Evolutionary conservation across 2,329 filamentous ascomycete species (phyloP), one percentile per base, ranked within the genome.

Genomic region (Trichoderma atroviride): DNA sequence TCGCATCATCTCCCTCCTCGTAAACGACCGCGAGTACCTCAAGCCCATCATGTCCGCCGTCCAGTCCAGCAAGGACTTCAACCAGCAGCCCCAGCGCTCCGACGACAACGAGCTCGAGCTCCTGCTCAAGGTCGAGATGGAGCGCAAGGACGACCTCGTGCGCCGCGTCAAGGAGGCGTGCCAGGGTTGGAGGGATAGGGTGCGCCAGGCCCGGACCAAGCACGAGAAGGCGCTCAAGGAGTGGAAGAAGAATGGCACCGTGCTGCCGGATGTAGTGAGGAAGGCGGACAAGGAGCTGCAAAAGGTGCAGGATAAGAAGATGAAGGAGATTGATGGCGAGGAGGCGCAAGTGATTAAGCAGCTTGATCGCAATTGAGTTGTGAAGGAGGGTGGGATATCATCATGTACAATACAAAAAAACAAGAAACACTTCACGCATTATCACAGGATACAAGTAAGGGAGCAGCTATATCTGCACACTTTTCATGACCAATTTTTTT

Each of bases 91-190:
- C 58, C 87, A 88, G 82, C 81, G 81, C 24, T 82, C 82, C 75
- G 81, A 84, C 57, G 86, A 88, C 76, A 88, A 88, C 78, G 85
- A 87, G 77, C 83, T 88, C 27, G 86, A 88, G 80, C 83, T 89
- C 69, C 74, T 85, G 33, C 81, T 89, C 71, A 82, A 82, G 74
- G 78, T 88, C 67, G 86, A 88, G 81, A 78, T 81, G 35, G 85
- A 86, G 79, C 78, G 78, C 72, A 81, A 79, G 67, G 86, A 86
- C 33, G 85, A 84, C 67, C 75, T 84, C 47, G 75, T 76, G 59
- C 77, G 77, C 69, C 77, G 83, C 40, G 79, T 83, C 59, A 82
- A 81, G 75, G 84, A 84, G 52, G 73, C 81, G 14, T 82, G 82
- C 66, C 82, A 86, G 75, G 79, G 77, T 40, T 89, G 86, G 85